Percentiles rank a stretch among this genome's conserved stretches.
Conservation (phyloP, 2,329 filamentous ascomycete genomes). For the Scytalidium lignicola region DNA sequence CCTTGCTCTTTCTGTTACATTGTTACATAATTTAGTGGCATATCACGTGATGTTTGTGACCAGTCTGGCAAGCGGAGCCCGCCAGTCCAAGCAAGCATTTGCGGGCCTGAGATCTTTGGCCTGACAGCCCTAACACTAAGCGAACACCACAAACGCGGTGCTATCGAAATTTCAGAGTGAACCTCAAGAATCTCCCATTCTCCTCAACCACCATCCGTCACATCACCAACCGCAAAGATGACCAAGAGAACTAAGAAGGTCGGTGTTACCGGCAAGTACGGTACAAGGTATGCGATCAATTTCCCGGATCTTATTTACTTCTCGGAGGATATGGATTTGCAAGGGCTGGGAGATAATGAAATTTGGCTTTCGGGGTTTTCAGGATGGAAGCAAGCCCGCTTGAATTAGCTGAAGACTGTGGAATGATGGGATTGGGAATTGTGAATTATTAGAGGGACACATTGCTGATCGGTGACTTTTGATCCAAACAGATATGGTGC, state of each 20-base stretch:
- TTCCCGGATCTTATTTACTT: constrained; percentile 8
- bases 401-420: neutral
- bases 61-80: too few species aligned
- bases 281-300: constrained; percentile 70
- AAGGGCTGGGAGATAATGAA: neutral
- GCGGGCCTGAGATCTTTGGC: neutral
- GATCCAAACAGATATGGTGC: constrained; percentile 75
- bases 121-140: neutral
- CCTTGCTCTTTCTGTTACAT: too few species aligned
- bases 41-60: too few species aligned
- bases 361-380: neutral
- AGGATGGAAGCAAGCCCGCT: neutral
- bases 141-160: neutral
- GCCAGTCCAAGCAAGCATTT: neutral
- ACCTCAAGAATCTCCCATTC: neutral
- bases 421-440: neutral
- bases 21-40: too few species aligned
- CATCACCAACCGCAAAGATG: constrained; percentile 60
- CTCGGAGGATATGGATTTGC: neutral
- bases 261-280: constrained; percentile 98
- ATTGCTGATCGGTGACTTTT: constrained; percentile 14
- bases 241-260: constrained; percentile 98
- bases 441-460: constrained; percentile 1
- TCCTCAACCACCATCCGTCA: constrained; percentile 19
- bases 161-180: neutral